Base-by-base conservation (phyloP, 2,329 filamentous ascomycete species). In the Neocatenulostroma microsporum region DNA sequence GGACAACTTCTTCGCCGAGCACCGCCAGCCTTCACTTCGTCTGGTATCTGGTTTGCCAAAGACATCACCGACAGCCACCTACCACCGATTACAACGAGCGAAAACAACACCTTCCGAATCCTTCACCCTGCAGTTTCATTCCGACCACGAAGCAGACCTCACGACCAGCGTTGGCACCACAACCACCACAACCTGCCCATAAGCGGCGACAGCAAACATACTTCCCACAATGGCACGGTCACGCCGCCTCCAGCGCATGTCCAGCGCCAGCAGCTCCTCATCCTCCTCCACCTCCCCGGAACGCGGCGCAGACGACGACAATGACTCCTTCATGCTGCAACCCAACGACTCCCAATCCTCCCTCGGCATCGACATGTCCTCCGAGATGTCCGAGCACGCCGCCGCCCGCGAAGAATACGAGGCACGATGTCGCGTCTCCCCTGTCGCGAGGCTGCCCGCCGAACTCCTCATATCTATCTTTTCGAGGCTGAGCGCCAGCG, bases 381-480 rank as follows among this genome's bases (percentile, higher is more conserved):
- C 49, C 14, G 54, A 58, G 40, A 66, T 65, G 18, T 53, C 79
- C 80, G 55, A 82, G 86, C 53, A 82, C 80, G 74, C 80, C 73
- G 57, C 77, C 77, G 51, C 61, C 42, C 59, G 50, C 48, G 39
- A 62, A 9, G 63, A 65, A 46, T 73, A 73, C 50, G 76, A 78
- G 49, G 78, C 81, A 55, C 69, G 77, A 49, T 72, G 74, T 53
- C 83, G 81, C 53, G 64, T 80, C 36, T 79, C 82, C n/a, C 86
- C 88, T 31, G 80, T 95, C 42, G 82, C 83, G 50, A 78, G 83
- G 39, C 72, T 98, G 23, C 91, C 91, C 25, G 89, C 88, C 60
- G 91, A 98, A 69, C 83, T 98, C 44, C 78, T 96, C 57, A 95
- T 98, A 55, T 76, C 80, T 62, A 82, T 96, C 54, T 95, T 98